A percentile compares a stretch with the other conserved stretches of the same genome.
phyloP scores from a whole-genome alignment of 2,329 filamentous ascomycete species.

The Diaporthe humulicola region DNA sequence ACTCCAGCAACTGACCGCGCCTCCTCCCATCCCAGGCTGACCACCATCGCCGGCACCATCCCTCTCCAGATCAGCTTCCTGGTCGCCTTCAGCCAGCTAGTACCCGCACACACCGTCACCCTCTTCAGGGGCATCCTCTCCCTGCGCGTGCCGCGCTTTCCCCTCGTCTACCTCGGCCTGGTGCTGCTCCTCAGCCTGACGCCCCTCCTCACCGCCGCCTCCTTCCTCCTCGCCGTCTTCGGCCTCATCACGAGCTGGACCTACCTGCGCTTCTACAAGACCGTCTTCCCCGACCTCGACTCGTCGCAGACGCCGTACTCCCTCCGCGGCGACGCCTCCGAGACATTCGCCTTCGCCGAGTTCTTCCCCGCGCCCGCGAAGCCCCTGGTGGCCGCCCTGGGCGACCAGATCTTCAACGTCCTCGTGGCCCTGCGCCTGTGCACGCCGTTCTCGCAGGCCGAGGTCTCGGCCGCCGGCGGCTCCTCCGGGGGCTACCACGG shows the following conservation, averaged over 20 bases:
- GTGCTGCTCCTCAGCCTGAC: slow-evolving; percentile 75
- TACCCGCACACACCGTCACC: slow-evolving; percentile 96
- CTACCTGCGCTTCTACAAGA: slow-evolving; percentile 95
- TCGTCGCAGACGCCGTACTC: slow-evolving; percentile 65
- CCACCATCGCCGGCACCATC: slow-evolving; percentile 88
- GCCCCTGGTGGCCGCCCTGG: slow-evolving; percentile 79
- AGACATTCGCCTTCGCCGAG: slow-evolving; percentile 95
- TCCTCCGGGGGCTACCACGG: slow-evolving; percentile 50
- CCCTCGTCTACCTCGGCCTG: slow-evolving; percentile 80
- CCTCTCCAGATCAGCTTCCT: slow-evolving; percentile 94
- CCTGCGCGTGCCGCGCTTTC: slow-evolving; percentile 82
- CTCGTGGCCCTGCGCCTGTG: slow-evolving; percentile 84
- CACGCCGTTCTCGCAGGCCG: slow-evolving; percentile 86
- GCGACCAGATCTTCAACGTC: slow-evolving; percentile 79
- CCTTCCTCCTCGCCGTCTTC: slow-evolving; percentile 82
- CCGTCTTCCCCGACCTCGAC: slow-evolving; percentile 77
- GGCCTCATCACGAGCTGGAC: slow-evolving; percentile 93
- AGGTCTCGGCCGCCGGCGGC: slow-evolving; percentile 75
- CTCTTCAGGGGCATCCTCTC: slow-evolving; percentile 91
- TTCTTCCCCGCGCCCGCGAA: slow-evolving; percentile 93
- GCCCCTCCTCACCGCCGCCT: slow-evolving; percentile 75
- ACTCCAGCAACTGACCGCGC: slow-evolving; percentile 40
- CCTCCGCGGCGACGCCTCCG: slow-evolving; percentile 91
- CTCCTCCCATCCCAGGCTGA: slow-evolving; percentile 66
- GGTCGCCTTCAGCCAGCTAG: slow-evolving; percentile 96